Percentiles rank a stretch among this genome's conserved stretches.
Evolutionary conservation across 495 filamentous ascomycete species (phyloP).

Genomic region (Apodospora peruviana): DNA sequence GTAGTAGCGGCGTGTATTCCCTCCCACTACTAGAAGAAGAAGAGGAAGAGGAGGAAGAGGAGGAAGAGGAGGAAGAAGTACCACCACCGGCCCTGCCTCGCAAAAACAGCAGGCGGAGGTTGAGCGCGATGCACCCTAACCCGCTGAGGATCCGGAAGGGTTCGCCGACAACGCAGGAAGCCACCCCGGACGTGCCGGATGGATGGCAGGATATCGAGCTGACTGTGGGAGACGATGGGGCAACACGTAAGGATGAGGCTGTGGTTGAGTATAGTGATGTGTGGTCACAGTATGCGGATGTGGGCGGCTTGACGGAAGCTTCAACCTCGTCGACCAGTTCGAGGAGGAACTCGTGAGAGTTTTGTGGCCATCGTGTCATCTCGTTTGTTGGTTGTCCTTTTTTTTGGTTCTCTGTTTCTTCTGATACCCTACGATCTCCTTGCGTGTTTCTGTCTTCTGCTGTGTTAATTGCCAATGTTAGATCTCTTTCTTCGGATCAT

Average conservation of each 20-base stretch:
- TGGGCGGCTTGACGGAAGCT: constrained; percentile 26
- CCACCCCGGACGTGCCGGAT: background rate
- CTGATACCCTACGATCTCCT: background rate
- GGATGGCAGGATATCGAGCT: background rate
- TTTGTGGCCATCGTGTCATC: background rate
- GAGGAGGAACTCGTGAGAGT: background rate
- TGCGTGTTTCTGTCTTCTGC: background rate
- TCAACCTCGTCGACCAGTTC: background rate
- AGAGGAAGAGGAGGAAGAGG: background rate
- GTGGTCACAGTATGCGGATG: constrained; percentile 28
- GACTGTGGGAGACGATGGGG: background rate
- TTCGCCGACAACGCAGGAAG: background rate
- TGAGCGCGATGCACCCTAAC: constrained; percentile 9
- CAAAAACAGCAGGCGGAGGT: constrained; percentile 11
- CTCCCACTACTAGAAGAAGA: background rate
- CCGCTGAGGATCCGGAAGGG: constrained; percentile 19
- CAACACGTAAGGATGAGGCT: background rate
- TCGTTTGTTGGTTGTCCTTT: background rate
- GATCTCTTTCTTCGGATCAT: no score
- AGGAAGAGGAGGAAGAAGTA: background rate
- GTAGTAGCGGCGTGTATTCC: background rate
- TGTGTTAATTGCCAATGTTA: no score
- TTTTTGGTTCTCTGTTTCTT: background rate
- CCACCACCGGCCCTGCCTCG: constrained; percentile 11
- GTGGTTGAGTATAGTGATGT: constrained; percentile 13